Base-by-base conservation (phyloP, 768 basidiomycete species). In the Kwoniella botswanensis region DNA sequence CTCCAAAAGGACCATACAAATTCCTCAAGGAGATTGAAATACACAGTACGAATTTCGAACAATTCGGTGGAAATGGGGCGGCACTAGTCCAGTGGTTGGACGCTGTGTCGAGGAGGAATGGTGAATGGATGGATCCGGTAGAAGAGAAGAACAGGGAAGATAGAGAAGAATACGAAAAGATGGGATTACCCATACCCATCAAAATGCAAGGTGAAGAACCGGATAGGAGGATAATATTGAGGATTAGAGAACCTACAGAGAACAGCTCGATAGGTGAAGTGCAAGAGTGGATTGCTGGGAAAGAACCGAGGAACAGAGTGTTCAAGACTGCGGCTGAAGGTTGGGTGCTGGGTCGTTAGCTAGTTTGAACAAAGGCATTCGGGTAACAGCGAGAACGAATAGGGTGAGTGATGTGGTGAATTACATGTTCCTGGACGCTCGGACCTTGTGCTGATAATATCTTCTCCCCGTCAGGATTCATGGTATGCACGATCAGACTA, bases 31-130 rank as follows among this genome's bases (percentile, higher is more conserved):
- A 21, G 54, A 22, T 55, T 18, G 54, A 55, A 55, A 55, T 55
- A 21, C 54, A 55, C 18, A 55, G 54, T 55, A 10, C 21, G 22
- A 55, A 22, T 55, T 55, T 22, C 24, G 54, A 55, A 12, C 54
- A 55, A 9, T 55, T 55, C 18, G 54, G 54, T n/a, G 24, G 21
- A 9, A 55, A 55, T 55, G 54, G 54, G n/a, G 54, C 54, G n/a
- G 17, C n/a, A 9, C 24, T 55, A 12, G 54, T 21, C 11, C 11
- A 12, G 21, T 55, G 54, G 54, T 55, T 55, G 24, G 54, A 55
- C 11, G 11, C 54, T 18, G n/a, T 55, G 3, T n/a, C 54, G 4
- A 55, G 24, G 24, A 18, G 24, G 21, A 55, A 55, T 12, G 21
- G 12, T 24, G 46, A 50, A 50, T 50, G 46, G 46, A 24, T 55